Percentiles rank a stretch among this genome's conserved stretches.
Conservation (phyloP, 495 filamentous ascomycete genomes). For the Massariosphaeria phaeospora region DNA sequence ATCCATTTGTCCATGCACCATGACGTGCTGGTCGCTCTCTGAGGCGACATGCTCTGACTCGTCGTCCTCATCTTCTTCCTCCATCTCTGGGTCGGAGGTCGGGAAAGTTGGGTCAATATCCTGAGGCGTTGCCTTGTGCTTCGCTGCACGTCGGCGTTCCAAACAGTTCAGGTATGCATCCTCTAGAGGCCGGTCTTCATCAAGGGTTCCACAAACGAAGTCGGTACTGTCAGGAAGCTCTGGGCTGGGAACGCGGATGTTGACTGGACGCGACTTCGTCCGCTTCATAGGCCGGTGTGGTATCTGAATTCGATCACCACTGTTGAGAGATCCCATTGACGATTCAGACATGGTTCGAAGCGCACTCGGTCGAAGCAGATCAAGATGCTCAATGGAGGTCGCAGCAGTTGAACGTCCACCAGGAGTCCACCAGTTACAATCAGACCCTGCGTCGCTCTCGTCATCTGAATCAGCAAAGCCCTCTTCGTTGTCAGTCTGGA, state of each 20-base stretch:
- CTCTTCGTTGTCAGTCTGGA: conserved; percentile 90
- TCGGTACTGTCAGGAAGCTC: conserved; percentile 94
- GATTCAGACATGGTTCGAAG: conserved; percentile 55
- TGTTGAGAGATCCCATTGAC: conserved; percentile 59
- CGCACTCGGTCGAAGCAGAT: conserved; percentile 45
- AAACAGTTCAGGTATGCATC: conserved; percentile 83
- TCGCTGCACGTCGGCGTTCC: conserved; percentile 72
- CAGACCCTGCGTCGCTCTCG: conserved; percentile 67
- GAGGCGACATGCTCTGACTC: conserved; percentile 34
- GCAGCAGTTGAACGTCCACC: conserved; percentile 54
- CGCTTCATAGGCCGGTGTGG: conserved; percentile 6
- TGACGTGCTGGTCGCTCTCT: conserved; percentile 55
- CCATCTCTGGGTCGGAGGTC: conserved; percentile 75
- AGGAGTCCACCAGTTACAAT: conserved; percentile 75
- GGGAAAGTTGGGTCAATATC: conserved; percentile 98
- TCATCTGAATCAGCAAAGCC: conserved; percentile 90
- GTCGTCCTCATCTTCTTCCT: conserved; percentile 56
- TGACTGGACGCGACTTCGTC: conserved; percentile 44
- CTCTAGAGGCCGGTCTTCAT: conserved; percentile 92
- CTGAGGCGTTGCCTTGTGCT: conserved; percentile 74
- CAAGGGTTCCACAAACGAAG: conserved; percentile 94
- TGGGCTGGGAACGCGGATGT: conserved; percentile 67
- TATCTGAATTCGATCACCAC: conserved; percentile 36
- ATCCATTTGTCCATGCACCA: conserved; percentile 56
- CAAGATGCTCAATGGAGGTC: conserved; percentile 50